Percentiles rank a stretch among this genome's conserved stretches.
Evolutionary conservation across 306 rosid species (phyloP).

Genomic region (Nissolia schottii): DNA sequence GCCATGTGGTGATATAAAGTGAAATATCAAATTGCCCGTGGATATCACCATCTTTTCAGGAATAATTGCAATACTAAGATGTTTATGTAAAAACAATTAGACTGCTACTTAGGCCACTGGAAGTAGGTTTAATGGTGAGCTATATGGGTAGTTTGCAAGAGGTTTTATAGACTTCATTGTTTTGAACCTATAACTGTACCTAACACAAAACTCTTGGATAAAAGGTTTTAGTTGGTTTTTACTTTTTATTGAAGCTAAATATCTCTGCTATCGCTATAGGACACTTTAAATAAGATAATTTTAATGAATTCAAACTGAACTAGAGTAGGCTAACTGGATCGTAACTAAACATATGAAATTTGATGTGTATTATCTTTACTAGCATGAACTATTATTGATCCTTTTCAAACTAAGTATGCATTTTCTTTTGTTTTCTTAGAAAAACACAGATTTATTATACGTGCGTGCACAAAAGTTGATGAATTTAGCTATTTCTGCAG

Average conservation of each 20-base stretch:
- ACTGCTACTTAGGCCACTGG: neutral
- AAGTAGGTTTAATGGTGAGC: neutral
- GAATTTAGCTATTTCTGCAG: constrained; percentile 3
- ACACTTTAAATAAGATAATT: neutral
- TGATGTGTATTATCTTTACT: neutral
- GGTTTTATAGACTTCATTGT: neutral
- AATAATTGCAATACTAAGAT: neutral
- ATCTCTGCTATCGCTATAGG: neutral
- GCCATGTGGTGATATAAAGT: neutral
- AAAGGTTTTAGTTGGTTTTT: neutral
- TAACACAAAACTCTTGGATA: neutral
- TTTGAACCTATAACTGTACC: neutral
- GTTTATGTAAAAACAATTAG: neutral
- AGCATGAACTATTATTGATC: neutral
- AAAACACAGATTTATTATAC: neutral
- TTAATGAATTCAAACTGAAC: neutral
- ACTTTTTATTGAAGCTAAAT: neutral
- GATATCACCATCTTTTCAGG: neutral
- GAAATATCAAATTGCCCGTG: neutral
- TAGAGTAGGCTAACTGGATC: neutral
- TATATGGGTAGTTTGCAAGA: neutral
- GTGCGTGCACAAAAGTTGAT: neutral
- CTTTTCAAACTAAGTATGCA: neutral
- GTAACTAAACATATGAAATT: neutral
- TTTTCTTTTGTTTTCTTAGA: neutral